phyloP scores from a whole-genome alignment of 352 stramenopile species.

The Aphanomyces stellatus region DNA sequence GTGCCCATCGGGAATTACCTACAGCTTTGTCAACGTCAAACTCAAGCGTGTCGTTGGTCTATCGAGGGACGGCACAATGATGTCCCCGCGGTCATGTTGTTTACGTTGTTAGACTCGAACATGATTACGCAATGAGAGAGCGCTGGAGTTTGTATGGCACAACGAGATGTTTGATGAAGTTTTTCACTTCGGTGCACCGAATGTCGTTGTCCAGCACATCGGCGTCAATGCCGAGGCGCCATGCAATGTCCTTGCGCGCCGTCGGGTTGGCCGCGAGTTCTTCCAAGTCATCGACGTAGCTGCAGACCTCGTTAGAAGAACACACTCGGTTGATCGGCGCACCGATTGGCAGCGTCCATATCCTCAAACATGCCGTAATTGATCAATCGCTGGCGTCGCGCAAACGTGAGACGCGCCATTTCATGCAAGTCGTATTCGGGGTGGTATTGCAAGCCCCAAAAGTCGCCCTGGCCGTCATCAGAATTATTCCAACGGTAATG shows the following conservation, averaged over 20 bases:
- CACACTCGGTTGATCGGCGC: not conserved
- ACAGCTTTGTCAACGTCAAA: not conserved
- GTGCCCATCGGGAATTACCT: too few relatives aligned
- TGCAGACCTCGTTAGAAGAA: not conserved
- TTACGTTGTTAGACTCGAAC: not conserved
- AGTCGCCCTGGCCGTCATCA: slow-evolving; percentile 49
- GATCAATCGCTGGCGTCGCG: slow-evolving; percentile 49
- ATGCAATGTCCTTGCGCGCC: slow-evolving; percentile 47
- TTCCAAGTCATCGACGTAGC: slow-evolving; percentile 45
- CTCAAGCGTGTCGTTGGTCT: not conserved
- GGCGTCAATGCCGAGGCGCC: slow-evolving; percentile 49
- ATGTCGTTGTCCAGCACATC: slow-evolving; percentile 62
- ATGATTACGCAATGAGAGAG: not conserved
- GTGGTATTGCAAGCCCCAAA: slow-evolving; percentile 72
- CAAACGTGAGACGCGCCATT: slow-evolving; percentile 58
- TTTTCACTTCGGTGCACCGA: slow-evolving; percentile 56
- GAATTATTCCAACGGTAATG: too few relatives aligned
- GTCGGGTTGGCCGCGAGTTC: slow-evolving; percentile 40
- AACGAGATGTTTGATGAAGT: slow-evolving; percentile 64
- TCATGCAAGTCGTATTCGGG: slow-evolving; percentile 73
- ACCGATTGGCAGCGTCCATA: slow-evolving; percentile 35
- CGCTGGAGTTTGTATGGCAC: slow-evolving; percentile 38
- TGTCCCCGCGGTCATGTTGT: not conserved
- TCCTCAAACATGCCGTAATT: slow-evolving; percentile 54
- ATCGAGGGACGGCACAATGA: not conserved